Conservation (phyloP, 345 rosid species). For the Noccaea bulbosa region DNA sequence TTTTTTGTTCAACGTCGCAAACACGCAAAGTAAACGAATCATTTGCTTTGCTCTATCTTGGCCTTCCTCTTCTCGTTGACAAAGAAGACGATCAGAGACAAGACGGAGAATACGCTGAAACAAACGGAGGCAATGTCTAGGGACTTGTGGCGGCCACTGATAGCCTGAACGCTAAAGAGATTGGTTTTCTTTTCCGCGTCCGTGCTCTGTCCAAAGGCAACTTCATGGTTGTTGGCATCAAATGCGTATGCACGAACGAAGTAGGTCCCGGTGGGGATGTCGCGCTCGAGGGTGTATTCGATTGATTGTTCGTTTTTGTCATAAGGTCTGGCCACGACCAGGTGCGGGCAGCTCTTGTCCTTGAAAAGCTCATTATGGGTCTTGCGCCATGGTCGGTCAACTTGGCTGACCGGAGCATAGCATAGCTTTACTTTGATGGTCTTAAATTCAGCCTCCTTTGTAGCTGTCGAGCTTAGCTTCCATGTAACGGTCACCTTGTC, state of each 20-base stretch:
- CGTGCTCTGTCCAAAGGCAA: constrained; percentile 49
- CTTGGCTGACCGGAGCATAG: constrained; percentile 49
- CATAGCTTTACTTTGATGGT: constrained; percentile 42
- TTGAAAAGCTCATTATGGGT: constrained; percentile 42
- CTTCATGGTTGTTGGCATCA: constrained; percentile 33
- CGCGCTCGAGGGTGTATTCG: constrained; percentile 38
- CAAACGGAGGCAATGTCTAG: constrained; percentile 47
- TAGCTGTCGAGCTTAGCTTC: constrained; percentile 39
- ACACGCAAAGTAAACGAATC: constrained; percentile 37
- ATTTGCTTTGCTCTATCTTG: constrained; percentile 43
- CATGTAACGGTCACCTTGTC: constrained; percentile 36
- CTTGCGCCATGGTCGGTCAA: constrained; percentile 51
- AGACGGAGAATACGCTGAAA: constrained; percentile 47
- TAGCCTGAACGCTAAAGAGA: constrained; percentile 44
- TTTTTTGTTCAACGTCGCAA: constrained; percentile 12
- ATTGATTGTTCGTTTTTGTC: constrained; percentile 25
- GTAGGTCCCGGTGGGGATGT: constrained; percentile 47
- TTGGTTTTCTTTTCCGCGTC: constrained; percentile 22
- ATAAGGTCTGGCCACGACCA: constrained; percentile 36
- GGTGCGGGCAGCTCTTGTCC: constrained; percentile 51
- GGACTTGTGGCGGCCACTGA: constrained; percentile 46
- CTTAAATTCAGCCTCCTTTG: constrained; percentile 16
- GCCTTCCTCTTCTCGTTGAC: constrained; percentile 44
- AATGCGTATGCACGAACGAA: constrained; percentile 46
- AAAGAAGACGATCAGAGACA: constrained; percentile 41